A percentile compares a stretch with the other conserved stretches of the same genome.
Evolutionary conservation across 139 green algal species (phyloP).

Genomic region (Micromonas commoda): DNA sequence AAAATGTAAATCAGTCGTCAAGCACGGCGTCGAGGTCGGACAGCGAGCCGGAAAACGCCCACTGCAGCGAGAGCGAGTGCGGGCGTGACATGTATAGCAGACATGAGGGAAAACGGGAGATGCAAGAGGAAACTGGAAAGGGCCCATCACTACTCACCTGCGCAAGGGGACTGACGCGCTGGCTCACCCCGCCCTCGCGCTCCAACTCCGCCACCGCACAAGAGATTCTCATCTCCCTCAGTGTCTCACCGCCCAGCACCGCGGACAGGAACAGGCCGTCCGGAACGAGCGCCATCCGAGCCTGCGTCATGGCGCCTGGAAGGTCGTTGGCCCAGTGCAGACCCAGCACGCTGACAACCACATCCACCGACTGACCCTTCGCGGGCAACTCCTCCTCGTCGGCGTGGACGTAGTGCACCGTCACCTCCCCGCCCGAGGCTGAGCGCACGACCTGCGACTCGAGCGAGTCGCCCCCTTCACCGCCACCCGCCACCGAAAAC

Average conservation of each 20-base stretch:
- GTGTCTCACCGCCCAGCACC: conserved; percentile 70
- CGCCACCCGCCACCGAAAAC: neutral
- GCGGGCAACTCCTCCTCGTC: conserved; percentile 7
- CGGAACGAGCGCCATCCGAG: conserved; percentile 53
- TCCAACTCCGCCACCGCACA: conserved; percentile 69
- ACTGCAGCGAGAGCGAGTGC: neutral
- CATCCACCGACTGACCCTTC: conserved; percentile 33
- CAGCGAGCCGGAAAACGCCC: neutral
- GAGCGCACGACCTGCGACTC: neutral
- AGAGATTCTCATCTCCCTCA: conserved; percentile 69
- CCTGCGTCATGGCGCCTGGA: conserved; percentile 62
- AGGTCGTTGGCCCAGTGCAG: conserved; percentile 83
- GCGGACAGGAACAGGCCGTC: conserved; percentile 71
- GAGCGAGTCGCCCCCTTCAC: neutral
- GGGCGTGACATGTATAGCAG: neutral
- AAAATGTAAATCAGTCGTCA: neutral
- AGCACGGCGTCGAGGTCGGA: neutral
- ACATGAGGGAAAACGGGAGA: neutral
- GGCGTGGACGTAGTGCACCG: conserved; percentile 15
- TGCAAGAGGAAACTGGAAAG: conserved; percentile 4
- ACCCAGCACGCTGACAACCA: conserved; percentile 62
- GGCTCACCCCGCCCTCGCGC: conserved; percentile 66
- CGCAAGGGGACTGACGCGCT: conserved; percentile 63
- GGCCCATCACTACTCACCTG: conserved; percentile 46
- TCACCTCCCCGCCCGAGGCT: neutral